Evolutionary conservation across 192 early-diverging fungal genomes (phyloP).

Genomic region (Physocladia obscura): DNA sequence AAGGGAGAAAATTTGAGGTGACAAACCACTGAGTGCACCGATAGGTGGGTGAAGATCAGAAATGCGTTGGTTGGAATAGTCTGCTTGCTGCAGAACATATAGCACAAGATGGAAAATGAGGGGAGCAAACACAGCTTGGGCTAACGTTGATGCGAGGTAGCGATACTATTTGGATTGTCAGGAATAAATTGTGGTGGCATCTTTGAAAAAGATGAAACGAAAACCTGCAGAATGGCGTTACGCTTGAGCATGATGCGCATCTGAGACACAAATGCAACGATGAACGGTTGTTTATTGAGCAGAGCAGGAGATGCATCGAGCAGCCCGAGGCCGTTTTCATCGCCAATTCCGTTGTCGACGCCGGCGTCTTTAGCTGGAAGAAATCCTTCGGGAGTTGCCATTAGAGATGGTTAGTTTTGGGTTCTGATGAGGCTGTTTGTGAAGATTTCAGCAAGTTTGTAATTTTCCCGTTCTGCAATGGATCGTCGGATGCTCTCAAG

Average conservation of each 20-base stretch:
- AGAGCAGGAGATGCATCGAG: neutral
- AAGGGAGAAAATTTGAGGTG: neutral
- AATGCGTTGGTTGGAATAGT: conserved; percentile 42
- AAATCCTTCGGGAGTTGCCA: no score
- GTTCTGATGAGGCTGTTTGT: no score
- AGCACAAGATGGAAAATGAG: conserved; percentile 68
- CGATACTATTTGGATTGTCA: conserved; percentile 47
- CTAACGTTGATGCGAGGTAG: conserved; percentile 60
- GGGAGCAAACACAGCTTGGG: conserved; percentile 64
- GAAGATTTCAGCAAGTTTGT: no score
- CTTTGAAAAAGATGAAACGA: neutral
- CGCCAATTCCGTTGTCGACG: neutral
- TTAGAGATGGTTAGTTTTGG: no score
- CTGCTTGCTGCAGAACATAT: conserved; percentile 56
- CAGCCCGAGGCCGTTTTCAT: neutral
- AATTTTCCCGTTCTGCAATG: no score
- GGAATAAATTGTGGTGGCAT: neutral
- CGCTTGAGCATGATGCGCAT: conserved; percentile 66
- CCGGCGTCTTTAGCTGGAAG: no score
- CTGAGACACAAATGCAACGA: conserved; percentile 46
- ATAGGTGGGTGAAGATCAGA: conserved; percentile 36
- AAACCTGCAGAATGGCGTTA: conserved; percentile 68
- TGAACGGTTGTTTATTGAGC: conserved; percentile 28
- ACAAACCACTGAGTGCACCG: conserved; percentile 48
- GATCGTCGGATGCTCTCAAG: no score